These are phyloP conservation scores for Trametes coccinea DNA, from an alignment of 768 basidiomycete species.

Conservation along the genomic window DNA sequence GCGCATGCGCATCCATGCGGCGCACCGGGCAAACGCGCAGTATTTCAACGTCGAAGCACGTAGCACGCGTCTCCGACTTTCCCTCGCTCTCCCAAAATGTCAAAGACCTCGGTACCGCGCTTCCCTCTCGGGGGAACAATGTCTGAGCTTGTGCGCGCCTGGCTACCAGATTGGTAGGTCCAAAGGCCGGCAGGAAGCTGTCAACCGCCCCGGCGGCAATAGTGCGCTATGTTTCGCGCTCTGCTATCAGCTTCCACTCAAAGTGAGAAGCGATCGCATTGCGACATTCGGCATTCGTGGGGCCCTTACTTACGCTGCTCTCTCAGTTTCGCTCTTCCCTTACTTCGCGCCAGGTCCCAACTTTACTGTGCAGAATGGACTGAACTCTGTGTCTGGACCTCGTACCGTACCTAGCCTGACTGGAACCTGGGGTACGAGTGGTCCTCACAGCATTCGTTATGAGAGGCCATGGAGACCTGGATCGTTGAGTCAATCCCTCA, in stretches of 20 bases:
- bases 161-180: neutral
- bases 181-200: slow-evolving; percentile 12
- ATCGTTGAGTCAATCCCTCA: neutral
- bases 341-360: slow-evolving; percentile 1
- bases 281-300: neutral
- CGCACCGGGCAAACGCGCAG: neutral
- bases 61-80: neutral
- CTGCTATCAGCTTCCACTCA: slow-evolving; percentile 4
- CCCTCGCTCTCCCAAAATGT: slow-evolving; percentile 7
- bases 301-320: neutral
- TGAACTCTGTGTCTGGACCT: neutral
- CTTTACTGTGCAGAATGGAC: slow-evolving; percentile 3
- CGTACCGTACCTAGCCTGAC: neutral
- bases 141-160: slow-evolving; percentile 1
- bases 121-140: slow-evolving; percentile 3
- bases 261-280: neutral
- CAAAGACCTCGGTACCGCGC: slow-evolving; percentile 2
- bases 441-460: too few species aligned
- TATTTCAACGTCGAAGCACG: slow-evolving; percentile 1
- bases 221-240: neutral
- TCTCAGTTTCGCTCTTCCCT: neutral
- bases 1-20: neutral
- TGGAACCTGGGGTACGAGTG: too few species aligned
- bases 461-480: too few species aligned
- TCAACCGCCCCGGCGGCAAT: slow-evolving; percentile 1